Evolutionary conservation across 768 basidiomycete genomes (phyloP), one percentile per base, ranked within the genome.

Genomic region (Harrya chromipes): DNA sequence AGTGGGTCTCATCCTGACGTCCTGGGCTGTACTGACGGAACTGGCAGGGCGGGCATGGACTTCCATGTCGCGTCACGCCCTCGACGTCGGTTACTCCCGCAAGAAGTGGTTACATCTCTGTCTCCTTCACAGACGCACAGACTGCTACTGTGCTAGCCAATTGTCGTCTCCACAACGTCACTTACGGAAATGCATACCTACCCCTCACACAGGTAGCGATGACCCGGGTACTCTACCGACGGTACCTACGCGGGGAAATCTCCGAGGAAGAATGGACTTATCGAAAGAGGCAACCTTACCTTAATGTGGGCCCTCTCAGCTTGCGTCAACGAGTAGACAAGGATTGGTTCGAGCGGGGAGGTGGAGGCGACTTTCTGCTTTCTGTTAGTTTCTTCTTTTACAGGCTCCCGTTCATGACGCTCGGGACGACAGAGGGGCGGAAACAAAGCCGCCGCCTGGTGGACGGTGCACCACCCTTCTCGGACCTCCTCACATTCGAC

Each of bases 141-240:
- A 73, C 71, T 7, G 44, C 50, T 9, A 40, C 44, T 3, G 69
- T 80, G 37, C 40, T 71, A 4, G 41, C 52, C 21, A 70, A 64
- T 24, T 82, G 80, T 53, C 74, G 74, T 35, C 56, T 59, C 34
- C 58, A 76, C 20, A 56, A 60, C 1, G 24, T 82, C 20, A 81
- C 81, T 0, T 76, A 83, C 31, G 81, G 81, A 1, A 72, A 74
- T 39, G 78, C 71, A 9, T 73, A 71, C 27, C 71, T 78, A 2
- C 67, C 77, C 4, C 68, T 84, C 17, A 74, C 70, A 1, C 82
- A 84, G 56, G 67, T 82, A 4, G 81, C 76, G 0, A 64, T 78
- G 46, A 70, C 80, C 5, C 77, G 82, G 0, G 56, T 82, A 8
- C 70, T 83, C 11, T 74, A 76, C 40, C 69, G 72, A 26, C 71